phyloP scores from a whole-genome alignment of 1,139 yeast species.

The Hanseniaspora sp. region DNA sequence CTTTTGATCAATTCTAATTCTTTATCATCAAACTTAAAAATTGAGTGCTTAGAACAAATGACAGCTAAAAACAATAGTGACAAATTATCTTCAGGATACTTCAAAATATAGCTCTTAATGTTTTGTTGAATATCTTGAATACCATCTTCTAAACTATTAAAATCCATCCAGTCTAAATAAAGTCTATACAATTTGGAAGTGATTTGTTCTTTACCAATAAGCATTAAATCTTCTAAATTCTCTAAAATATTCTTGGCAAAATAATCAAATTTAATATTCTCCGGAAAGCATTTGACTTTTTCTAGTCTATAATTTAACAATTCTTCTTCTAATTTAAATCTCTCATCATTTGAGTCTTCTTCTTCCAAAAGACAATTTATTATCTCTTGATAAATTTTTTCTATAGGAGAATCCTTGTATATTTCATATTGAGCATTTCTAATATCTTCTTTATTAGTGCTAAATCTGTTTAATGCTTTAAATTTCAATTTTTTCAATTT shows the following conservation, averaged over 20 bases:
- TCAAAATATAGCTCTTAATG: constrained; percentile 41
- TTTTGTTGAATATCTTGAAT: constrained; percentile 32
- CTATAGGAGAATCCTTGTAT: constrained; percentile 42
- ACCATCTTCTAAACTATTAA: constrained; percentile 38
- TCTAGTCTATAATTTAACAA: constrained; percentile 48
- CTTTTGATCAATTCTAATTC: constrained; percentile 19
- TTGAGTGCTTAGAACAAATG: constrained; percentile 53
- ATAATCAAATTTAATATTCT: constrained; percentile 34
- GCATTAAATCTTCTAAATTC: constrained; percentile 61
- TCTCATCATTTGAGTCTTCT: constrained; percentile 25
- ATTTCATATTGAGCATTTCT: constrained; percentile 36
- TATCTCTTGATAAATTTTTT: constrained; percentile 43
- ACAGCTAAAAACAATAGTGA: constrained; percentile 53
- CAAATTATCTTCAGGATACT: constrained; percentile 53
- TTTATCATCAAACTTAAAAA: constrained; percentile 26
- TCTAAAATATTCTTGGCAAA: constrained; percentile 38
- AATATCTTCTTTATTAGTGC: constrained; percentile 36
- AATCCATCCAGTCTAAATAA: constrained; percentile 68
- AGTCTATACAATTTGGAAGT: constrained; percentile 62
- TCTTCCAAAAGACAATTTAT: constrained; percentile 59
- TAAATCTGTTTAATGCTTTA: constrained; percentile 38
- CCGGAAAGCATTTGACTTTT: constrained; percentile 40
- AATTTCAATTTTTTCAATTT: constrained; percentile 29
- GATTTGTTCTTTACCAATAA: constrained; percentile 41
- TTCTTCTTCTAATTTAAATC: constrained; percentile 51